Conservation (phyloP, 805 yeast genomes). For the Candida peoriensis region DNA sequence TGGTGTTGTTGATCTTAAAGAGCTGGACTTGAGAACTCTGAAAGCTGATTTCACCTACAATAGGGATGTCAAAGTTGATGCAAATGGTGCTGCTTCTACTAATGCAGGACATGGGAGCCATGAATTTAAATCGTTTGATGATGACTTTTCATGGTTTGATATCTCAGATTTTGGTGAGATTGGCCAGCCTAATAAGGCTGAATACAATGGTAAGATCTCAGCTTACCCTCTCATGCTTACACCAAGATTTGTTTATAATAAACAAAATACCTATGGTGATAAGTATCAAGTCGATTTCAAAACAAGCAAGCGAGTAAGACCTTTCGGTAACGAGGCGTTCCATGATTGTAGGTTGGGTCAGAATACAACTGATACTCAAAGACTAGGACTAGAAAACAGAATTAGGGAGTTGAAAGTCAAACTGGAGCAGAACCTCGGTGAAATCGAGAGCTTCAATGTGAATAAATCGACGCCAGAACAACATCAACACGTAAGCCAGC, state of each 20-base stretch:
- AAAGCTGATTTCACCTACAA: constrained; percentile 38
- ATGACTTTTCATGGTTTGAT: constrained; percentile 60
- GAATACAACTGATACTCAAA: constrained; percentile 44
- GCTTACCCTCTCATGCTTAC: constrained; percentile 62
- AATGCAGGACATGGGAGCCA: constrained; percentile 8
- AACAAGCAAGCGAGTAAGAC: constrained; percentile 30
- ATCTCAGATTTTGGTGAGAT: constrained; percentile 57
- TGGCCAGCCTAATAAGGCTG: constrained; percentile 34
- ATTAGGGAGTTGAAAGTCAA: constrained; percentile 22
- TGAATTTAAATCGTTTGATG: constrained; percentile 40
- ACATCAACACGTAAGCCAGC: constrained; percentile 7
- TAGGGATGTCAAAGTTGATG: constrained; percentile 5
- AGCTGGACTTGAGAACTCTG: constrained; percentile 58
- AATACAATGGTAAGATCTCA: constrained; percentile 36
- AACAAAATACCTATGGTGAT: constrained; percentile 52
- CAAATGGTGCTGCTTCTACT: constrained; percentile 8
- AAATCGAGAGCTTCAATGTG: constrained; percentile 21
- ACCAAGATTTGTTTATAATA: constrained; percentile 62
- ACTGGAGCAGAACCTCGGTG: constrained; percentile 26
- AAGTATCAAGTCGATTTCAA: constrained; percentile 34
- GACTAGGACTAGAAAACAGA: constrained; percentile 26
- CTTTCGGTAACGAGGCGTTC: constrained; percentile 49
- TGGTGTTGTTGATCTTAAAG: constrained; percentile 54
- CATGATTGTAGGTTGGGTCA: constrained; percentile 50
- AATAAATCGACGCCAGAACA: constrained; percentile 21